Percentiles rank a stretch among this genome's conserved stretches.
phyloP scores from a whole-genome alignment of 2,329 filamentous ascomycete genomes.

The Beauveria caledonica region DNA sequence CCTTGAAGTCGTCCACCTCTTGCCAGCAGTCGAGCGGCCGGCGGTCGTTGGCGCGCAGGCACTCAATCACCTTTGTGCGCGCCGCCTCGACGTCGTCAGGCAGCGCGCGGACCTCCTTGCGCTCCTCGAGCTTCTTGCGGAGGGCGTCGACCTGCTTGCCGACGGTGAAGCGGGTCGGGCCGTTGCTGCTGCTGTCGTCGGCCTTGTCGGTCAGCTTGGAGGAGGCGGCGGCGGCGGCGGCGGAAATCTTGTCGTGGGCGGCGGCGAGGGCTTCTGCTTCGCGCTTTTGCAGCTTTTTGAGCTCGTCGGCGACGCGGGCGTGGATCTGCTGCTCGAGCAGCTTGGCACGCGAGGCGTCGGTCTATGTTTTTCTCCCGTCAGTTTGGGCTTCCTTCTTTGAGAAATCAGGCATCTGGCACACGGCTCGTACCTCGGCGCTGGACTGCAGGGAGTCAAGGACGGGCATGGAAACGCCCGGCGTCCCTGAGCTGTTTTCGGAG shows the following conservation, averaged over 20 bases:
- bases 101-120: slow-evolving; percentile 58
- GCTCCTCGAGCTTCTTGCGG: slow-evolving; percentile 49
- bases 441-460: slow-evolving; percentile 76
- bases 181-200: slow-evolving; percentile 24
- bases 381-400: no score
- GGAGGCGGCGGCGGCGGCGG: slow-evolving; percentile 45
- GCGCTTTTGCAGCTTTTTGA: slow-evolving; percentile 66
- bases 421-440: slow-evolving; percentile 65
- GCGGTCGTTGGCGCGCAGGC: slow-evolving; percentile 75
- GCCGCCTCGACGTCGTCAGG: slow-evolving; percentile 67
- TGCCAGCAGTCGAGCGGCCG: slow-evolving; percentile 89
- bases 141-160: slow-evolving; percentile 52
- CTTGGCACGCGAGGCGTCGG: slow-evolving; percentile 78
- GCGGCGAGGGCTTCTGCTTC: slow-evolving; percentile 61
- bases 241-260: slow-evolving; percentile 57
- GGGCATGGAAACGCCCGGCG: slow-evolving; percentile 62
- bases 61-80: slow-evolving; percentile 67
- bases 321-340: slow-evolving; percentile 82
- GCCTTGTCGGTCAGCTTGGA: slow-evolving; percentile 40
- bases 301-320: slow-evolving; percentile 75
- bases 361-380: slow-evolving; percentile 41
- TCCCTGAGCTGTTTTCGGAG: slow-evolving; percentile 29
- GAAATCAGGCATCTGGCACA: no score
- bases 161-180: slow-evolving; percentile 38
- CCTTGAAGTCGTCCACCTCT: slow-evolving; percentile 86